phyloP scores from a whole-genome alignment of 139 green algal genomes.

The Chlorella sp. region DNA sequence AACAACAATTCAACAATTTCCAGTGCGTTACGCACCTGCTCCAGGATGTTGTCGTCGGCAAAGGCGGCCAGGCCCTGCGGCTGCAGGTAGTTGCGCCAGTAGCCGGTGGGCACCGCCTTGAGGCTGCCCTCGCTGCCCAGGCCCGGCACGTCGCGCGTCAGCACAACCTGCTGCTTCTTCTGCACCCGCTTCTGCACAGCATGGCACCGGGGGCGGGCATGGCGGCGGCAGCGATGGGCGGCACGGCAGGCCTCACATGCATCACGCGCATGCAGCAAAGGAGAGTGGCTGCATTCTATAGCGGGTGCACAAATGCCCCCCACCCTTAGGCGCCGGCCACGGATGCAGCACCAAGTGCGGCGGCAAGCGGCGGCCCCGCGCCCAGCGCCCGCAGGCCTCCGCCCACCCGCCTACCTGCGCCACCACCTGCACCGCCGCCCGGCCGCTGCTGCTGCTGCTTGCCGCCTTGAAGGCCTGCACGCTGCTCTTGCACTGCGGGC shows the following conservation, averaged over 20 bases:
- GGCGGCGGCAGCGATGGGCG: too few relatives aligned
- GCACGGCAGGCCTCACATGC: too few relatives aligned
- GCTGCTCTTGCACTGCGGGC: slow-evolving; percentile 28
- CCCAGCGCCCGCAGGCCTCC: too few relatives aligned
- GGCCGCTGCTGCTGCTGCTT: slow-evolving; percentile 22
- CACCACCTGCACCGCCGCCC: slow-evolving; percentile 35
- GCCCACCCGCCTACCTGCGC: background rate
- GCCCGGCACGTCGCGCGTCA: slow-evolving; percentile 59
- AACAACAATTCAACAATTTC: too few relatives aligned
- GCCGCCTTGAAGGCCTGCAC: slow-evolving; percentile 28
- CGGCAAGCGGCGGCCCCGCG: too few relatives aligned
- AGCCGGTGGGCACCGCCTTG: slow-evolving; percentile 83
- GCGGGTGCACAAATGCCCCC: too few relatives aligned
- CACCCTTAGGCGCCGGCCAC: too few relatives aligned
- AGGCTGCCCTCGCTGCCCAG: slow-evolving; percentile 79
- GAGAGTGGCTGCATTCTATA: too few relatives aligned
- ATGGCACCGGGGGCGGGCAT: too few relatives aligned
- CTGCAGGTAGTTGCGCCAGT: slow-evolving; percentile 91
- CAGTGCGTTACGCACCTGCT: background rate
- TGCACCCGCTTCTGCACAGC: slow-evolving; percentile 39
- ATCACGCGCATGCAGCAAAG: too few relatives aligned
- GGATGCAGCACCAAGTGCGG: too few relatives aligned
- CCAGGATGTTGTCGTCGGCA: slow-evolving; percentile 80
- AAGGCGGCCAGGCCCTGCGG: slow-evolving; percentile 70
- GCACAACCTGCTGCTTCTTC: slow-evolving; percentile 63